Evolutionary conservation across 2,329 filamentous ascomycete species (phyloP).

Genomic region (Aspergillus quadricinctus): DNA sequence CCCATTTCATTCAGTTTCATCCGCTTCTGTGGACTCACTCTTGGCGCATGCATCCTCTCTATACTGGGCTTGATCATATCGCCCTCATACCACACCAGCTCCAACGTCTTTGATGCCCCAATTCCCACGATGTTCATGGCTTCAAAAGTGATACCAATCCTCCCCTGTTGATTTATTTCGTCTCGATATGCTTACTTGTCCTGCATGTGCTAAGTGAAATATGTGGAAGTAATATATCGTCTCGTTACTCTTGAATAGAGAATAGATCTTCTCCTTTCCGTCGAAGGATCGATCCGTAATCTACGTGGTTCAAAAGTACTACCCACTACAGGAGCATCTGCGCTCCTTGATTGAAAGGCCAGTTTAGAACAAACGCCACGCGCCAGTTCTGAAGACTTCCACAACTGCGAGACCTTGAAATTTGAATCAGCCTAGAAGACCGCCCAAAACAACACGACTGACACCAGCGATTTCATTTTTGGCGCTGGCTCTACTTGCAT

Average conservation of each 20-base stretch:
- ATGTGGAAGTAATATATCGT: not conserved
- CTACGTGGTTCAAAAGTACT: not conserved
- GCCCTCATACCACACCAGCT: no score
- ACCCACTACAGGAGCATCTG: not conserved
- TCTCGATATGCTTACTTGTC: not conserved
- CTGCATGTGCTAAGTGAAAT: not conserved
- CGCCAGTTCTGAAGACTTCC: not conserved
- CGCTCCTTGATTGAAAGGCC: not conserved
- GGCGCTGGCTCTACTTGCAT: conserved; percentile 69
- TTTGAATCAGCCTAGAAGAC: conserved; percentile 57
- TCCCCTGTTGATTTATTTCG: not conserved
- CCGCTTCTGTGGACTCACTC: not conserved
- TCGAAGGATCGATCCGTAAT: not conserved
- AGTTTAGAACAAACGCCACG: not conserved
- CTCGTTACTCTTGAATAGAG: not conserved
- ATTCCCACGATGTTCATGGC: not conserved
- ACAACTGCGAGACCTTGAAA: not conserved
- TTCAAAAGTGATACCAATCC: not conserved
- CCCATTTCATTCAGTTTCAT: not conserved
- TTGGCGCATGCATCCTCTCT: not conserved
- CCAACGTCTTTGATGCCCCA: not conserved
- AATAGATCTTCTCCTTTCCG: not conserved
- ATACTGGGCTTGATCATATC: not conserved
- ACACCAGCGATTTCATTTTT: conserved; percentile 80
- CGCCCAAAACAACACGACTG: conserved; percentile 83